Base-by-base conservation (phyloP, 1,139 yeast species). In the Candida labiduridarum region DNA sequence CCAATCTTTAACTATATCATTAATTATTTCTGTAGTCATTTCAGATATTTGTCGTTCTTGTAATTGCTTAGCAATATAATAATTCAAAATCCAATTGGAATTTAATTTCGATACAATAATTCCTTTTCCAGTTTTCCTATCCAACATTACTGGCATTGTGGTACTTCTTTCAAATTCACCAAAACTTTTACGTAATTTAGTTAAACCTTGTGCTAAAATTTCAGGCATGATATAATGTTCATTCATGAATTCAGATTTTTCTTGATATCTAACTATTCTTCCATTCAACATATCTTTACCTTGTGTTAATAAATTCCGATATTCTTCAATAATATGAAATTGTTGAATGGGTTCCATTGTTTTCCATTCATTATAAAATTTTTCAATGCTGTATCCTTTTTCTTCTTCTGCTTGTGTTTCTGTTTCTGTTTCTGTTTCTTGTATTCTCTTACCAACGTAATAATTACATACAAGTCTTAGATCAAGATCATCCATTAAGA, bases 231-330 rank as follows among this genome's bases (percentile, higher is more conserved):
- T 35, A 25, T 35, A 33, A 31, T 44, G 30, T 14, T 19, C 27
- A 15, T 43, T 36, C 1, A 30, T 31, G 22, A 11, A 18, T 15
- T 34, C 5, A 11, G 25, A 12, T 56, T 65, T 67, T 45, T 56
- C 62, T 39, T 59, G 66, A 7, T 61, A 54, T 10, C 60, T 53
- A n/a, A 68, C 62, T 12, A 73, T 56, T 51, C 67, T 49, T 1
- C 79, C 79, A 40, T 56, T 56, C 41, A 63, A 57, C 30, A 72
- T 62, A 49, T 69, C 74, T 42, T 62, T 59, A 0, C 79, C 79
- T 35, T 52, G 55, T 31, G 57, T 55, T 43, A 70, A 50, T n/a
- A 72, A 54, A 10, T 59, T 55, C 22, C 63, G 58, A 48, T 71
- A 73, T 41, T 69, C 74, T 16, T 54, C 59, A 7, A 66, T 49